phyloP scores from a whole-genome alignment of 805 yeast genomes.

The Candida maris region DNA sequence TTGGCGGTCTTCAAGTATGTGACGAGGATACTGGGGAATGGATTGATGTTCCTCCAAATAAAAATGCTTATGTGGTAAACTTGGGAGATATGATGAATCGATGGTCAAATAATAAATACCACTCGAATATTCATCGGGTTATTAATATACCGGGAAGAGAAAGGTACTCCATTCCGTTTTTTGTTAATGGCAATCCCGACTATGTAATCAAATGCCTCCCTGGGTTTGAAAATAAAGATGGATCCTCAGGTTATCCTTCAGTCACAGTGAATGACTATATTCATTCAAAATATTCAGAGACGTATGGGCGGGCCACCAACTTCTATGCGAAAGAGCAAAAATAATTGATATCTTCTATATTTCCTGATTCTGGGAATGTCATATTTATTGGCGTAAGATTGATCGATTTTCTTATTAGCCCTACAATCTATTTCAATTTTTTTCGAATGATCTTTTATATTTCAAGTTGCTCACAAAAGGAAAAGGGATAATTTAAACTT shows the following conservation, averaged over 20 bases:
- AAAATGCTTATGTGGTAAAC: constrained; percentile 32
- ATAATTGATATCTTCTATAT: no score
- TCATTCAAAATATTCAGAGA: neutral
- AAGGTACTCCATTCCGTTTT: constrained; percentile 23
- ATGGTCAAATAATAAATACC: constrained; percentile 32
- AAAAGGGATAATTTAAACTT: no score
- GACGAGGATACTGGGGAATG: constrained; percentile 28
- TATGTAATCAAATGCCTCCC: constrained; percentile 12
- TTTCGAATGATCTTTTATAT: no score
- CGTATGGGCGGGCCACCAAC: constrained; percentile 1
- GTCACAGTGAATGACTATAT: constrained; percentile 12
- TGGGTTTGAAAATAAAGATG: constrained; percentile 9
- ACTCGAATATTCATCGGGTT: constrained; percentile 35
- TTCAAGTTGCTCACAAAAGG: no score
- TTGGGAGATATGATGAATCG: constrained; percentile 34
- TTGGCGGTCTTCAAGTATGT: constrained; percentile 33
- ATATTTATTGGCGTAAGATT: no score
- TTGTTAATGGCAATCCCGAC: constrained; percentile 17
- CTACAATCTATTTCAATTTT: no score
- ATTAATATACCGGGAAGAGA: constrained; percentile 23
- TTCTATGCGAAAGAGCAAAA: no score
- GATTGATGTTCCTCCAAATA: constrained; percentile 25
- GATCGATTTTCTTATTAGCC: no score
- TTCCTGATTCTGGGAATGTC: no score
- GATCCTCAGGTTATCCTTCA: constrained; percentile 5